A percentile compares a stretch with the other conserved stretches of the same genome.
Conservation (phyloP, 345 rosid genomes). For the Mangifera indica region DNA sequence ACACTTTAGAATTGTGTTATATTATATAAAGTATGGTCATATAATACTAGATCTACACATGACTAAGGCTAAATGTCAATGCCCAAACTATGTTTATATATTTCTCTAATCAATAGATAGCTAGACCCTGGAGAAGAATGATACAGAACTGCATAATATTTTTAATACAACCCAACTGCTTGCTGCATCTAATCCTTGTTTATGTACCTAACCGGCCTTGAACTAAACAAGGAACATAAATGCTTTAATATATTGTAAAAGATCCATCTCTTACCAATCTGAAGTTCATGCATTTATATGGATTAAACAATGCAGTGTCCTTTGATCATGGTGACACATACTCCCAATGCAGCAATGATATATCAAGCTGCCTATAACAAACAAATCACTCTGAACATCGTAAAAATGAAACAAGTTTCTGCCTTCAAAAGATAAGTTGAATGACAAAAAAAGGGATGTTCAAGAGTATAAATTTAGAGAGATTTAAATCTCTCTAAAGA, state of each 20-base stretch:
- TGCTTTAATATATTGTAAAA: background rate
- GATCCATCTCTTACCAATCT: slow-evolving; percentile 7
- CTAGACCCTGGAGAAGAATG: too few relatives aligned
- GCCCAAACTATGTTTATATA: background rate
- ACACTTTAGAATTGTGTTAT: background rate
- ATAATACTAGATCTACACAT: background rate
- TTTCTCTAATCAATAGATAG: too few relatives aligned
- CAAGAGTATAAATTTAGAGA: too few relatives aligned
- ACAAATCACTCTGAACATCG: background rate
- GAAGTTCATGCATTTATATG: background rate
- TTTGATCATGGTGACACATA: background rate
- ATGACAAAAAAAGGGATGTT: too few relatives aligned
- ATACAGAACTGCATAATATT: too few relatives aligned
- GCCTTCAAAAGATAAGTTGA: too few relatives aligned
- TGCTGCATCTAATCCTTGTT: background rate
- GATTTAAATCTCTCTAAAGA: too few relatives aligned
- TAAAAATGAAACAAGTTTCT: too few relatives aligned
- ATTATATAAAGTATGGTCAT: too few relatives aligned
- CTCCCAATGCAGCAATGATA: too few relatives aligned
- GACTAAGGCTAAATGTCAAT: background rate
- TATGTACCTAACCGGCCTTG: background rate
- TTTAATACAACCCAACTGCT: background rate
- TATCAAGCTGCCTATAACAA: background rate
- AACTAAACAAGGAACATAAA: background rate
- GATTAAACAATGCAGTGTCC: background rate